Base-by-base conservation (phyloP, 1,284 basidiomycete species). In the Fomitiporia mediterranea region DNA sequence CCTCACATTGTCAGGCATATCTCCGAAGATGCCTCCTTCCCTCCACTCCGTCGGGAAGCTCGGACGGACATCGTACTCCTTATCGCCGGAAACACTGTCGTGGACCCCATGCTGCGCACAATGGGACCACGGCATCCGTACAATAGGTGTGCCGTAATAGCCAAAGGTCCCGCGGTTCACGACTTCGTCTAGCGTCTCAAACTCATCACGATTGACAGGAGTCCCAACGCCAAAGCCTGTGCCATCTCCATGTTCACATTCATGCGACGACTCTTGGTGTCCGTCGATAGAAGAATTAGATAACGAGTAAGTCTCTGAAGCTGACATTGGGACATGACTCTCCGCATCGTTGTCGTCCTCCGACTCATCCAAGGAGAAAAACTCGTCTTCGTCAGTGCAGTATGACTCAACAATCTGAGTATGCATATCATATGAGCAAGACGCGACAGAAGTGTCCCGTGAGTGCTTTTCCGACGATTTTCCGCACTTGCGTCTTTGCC, bases 121-220 rank as follows among this genome's bases (percentile, higher is more conserved):
- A 11, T 19, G 27, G 6, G 35, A 44, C 7, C 44, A 28, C 19
- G 51, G 34, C 19, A 19, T 30, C 15, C 52, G 56, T 2, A 55
- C 52, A 25, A 59, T 32, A 19, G 53, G 53, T 15, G 38, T 28
- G 17, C 53, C 48, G 48, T 59, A 55, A 46, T 55, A 55, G 4
- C 57, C 57, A 35, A 59, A 59, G n/a, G 57, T 59, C n/a, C 57
- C 57, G 1, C 57, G 57, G 30, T 59, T 55, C 11, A 28, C 37
- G 6, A 30, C n/a, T 30, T 55, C 53, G 19, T 42, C 34, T 4
- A 49, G 48, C n/a, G 53, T 51, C 25, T 51, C 48, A 28, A 44
- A 17, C 47, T 55, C 57, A n/a, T 57, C 42, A 17, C 39, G 38
- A 21, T 42, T 42, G 25, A 44, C 40, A 15, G 39, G 39, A 13